Base-by-base conservation (phyloP, 1,284 basidiomycete species). In the Puccinia novopanici region DNA sequence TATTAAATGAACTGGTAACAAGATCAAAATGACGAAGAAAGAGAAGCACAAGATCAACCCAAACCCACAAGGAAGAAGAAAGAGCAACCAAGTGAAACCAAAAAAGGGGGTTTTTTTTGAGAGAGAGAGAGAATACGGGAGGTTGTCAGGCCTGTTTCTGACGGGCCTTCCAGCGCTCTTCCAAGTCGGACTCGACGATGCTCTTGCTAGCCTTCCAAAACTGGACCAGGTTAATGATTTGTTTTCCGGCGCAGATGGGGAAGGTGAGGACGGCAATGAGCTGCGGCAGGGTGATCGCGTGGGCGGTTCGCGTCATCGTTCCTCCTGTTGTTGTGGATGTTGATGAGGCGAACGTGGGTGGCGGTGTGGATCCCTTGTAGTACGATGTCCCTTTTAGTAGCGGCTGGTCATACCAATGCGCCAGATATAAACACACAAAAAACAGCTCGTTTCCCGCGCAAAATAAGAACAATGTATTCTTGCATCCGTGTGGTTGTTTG, bases 131-230 rank as follows among this genome's bases (percentile, higher is more conserved):
- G 34, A 34, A 34, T 4, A 34, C 34, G 34, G 8, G 45, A 48
- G 45, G 45, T 48, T 48, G 2, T 48, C 8, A 48, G 17, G 45
- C 34, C 34, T 59, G 27, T 42, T 63, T 63, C 17, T 63, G 61
- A 19, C 30, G 65, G 42, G 63, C 50, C n/a, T 72, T 71, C 52
- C 67, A 55, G 13, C 83, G 48, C 45, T 84, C 83, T 70, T 83
- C 83, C 57, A 81, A 81, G 57, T 84, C 84, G 42, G 67, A 74
- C 67, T 82, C 82, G 45, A 85, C 85, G 12, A 85, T 82, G 83
- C 96, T 92, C 88, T 98, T 98, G 83, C 93, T 93, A 37, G 96
- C 96, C 86, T 99, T 99, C 95, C 95, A 98, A 83, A 98, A 91
- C 86, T 99, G 97, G 9, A 99, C 95, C 63, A 92, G 87, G 86